Percentiles rank a stretch among this genome's conserved stretches.
phyloP scores from a whole-genome alignment of 2,329 filamentous ascomycete genomes.

The Cytospora schulzeri region DNA sequence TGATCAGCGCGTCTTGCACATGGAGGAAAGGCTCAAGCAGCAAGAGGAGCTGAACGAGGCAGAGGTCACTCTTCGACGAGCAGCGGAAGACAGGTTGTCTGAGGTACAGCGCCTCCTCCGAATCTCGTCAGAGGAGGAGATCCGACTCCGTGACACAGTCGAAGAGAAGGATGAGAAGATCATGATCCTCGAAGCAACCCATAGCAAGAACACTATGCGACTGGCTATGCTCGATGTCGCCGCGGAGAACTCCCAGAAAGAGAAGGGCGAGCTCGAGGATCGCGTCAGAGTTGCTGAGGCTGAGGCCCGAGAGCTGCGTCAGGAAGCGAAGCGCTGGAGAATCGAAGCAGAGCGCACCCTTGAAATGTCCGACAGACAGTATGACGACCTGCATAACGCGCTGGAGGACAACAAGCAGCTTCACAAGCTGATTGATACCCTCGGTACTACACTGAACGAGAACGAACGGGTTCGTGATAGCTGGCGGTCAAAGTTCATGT shows the following conservation, averaged over 20 bases:
- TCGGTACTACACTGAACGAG: conserved; percentile 80
- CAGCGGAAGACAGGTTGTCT: conserved; percentile 71
- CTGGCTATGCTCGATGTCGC: conserved; percentile 69
- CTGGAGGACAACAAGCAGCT: conserved; percentile 71
- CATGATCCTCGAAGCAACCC: conserved; percentile 58
- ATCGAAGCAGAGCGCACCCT: conserved; percentile 62
- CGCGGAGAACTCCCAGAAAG: conserved; percentile 59
- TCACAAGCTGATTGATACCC: conserved; percentile 70
- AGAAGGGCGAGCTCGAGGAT: conserved; percentile 57
- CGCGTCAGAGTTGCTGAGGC: conserved; percentile 55
- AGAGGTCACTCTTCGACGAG: conserved; percentile 64
- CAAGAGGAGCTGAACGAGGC: conserved; percentile 66
- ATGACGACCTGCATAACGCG: conserved; percentile 51
- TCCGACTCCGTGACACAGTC: conserved; percentile 64
- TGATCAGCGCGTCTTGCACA: conserved; percentile 64
- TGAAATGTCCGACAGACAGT: conserved; percentile 52
- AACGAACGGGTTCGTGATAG: conserved; percentile 81
- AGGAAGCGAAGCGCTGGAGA: conserved; percentile 63
- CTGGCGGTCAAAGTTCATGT: conserved; percentile 82
- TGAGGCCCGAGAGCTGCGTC: conserved; percentile 57
- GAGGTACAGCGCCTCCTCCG: conserved; percentile 72
- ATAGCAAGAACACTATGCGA: conserved; percentile 60
- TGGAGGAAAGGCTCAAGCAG: conserved; percentile 68
- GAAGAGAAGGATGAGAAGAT: conserved; percentile 72
- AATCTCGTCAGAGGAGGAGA: conserved; percentile 72